phyloP scores from a whole-genome alignment of 345 rosid species.

The Eucalyptus cladocalyx region DNA sequence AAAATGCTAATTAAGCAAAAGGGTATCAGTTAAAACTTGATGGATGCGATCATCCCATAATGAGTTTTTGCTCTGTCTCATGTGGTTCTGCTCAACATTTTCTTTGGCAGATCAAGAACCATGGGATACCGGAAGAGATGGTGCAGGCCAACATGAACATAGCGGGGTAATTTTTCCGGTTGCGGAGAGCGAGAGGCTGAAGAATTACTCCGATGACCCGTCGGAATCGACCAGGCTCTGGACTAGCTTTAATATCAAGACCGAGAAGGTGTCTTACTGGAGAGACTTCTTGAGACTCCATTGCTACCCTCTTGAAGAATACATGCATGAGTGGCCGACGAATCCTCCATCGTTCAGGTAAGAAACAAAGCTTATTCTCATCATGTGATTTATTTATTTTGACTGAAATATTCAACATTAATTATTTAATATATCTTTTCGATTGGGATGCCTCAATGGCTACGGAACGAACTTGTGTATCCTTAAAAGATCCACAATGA shows the following conservation, averaged over 20 bases:
- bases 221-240: slow-evolving; percentile 45
- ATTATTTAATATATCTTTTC: background rate
- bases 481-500: background rate
- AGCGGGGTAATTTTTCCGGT: slow-evolving; percentile 45
- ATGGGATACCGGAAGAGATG: slow-evolving; percentile 32
- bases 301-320: slow-evolving; percentile 60
- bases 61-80: background rate
- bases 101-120: slow-evolving; percentile 53
- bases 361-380: background rate
- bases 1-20: background rate
- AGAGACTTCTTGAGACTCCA: slow-evolving; percentile 73
- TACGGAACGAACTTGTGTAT: background rate
- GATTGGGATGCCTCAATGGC: background rate
- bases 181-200: slow-evolving; percentile 56
- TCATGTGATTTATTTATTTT: background rate
- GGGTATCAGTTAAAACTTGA: background rate
- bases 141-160: slow-evolving; percentile 11
- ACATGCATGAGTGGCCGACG: slow-evolving; percentile 61
- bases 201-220: slow-evolving; percentile 56
- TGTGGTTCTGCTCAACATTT: background rate
- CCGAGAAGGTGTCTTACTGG: slow-evolving; percentile 66
- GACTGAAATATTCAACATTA: background rate
- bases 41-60: background rate
- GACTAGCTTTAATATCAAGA: slow-evolving; percentile 62
- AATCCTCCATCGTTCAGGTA: slow-evolving; percentile 60